Evolutionary conservation across 2,329 filamentous ascomycete genomes (phyloP).

Genomic region (Fusarium duplospermum): DNA sequence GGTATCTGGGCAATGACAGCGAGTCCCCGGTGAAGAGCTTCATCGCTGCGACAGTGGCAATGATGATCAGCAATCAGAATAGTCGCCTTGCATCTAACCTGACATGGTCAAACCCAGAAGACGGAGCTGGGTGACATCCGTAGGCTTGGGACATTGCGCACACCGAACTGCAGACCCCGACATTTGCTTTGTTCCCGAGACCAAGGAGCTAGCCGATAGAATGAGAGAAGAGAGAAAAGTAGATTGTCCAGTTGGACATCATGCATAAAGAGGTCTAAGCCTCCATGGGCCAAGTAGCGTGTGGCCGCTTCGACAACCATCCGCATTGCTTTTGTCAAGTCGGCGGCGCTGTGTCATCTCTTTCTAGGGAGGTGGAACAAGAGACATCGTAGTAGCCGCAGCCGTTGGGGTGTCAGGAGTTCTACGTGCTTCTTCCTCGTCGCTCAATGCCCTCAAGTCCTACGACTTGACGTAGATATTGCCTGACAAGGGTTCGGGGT

Average conservation of each 20-base stretch:
- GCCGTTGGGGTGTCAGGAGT: not conserved
- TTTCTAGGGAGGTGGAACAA: not conserved
- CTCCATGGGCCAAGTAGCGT: slow-evolving; percentile 11
- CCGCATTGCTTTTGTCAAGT: slow-evolving; percentile 33
- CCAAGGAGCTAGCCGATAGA: slow-evolving; percentile 8
- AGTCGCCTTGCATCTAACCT: slow-evolving; percentile 26
- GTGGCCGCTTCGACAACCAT: slow-evolving; percentile 2
- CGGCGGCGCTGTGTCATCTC: slow-evolving; percentile 4
- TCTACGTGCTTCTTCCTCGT: not conserved
- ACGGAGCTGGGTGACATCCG: slow-evolving; percentile 12
- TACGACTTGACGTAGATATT: slow-evolving; percentile 12
- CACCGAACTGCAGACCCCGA: slow-evolving; percentile 17
- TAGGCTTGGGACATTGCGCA: slow-evolving; percentile 15
- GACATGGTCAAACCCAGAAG: slow-evolving; percentile 9
- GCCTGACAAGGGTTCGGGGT: slow-evolving; percentile 23
- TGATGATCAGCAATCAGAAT: slow-evolving; percentile 17
- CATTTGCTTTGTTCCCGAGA: slow-evolving; percentile 9
- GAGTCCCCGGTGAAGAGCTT: not conserved
- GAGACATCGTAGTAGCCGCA: not conserved
- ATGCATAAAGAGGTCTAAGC: slow-evolving; percentile 9
- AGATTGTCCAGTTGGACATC: slow-evolving; percentile 15
- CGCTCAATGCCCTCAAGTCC: slow-evolving; percentile 8
- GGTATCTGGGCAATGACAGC: not conserved
- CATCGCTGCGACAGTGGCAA: slow-evolving; percentile 24
- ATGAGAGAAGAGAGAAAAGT: slow-evolving; percentile 30